A percentile compares a stretch with the other conserved stretches of the same genome.
These are phyloP conservation scores for Calonectria pseudoreteaudii DNA, from an alignment of 2,329 filamentous ascomycete species.

Conservation along the genomic window DNA sequence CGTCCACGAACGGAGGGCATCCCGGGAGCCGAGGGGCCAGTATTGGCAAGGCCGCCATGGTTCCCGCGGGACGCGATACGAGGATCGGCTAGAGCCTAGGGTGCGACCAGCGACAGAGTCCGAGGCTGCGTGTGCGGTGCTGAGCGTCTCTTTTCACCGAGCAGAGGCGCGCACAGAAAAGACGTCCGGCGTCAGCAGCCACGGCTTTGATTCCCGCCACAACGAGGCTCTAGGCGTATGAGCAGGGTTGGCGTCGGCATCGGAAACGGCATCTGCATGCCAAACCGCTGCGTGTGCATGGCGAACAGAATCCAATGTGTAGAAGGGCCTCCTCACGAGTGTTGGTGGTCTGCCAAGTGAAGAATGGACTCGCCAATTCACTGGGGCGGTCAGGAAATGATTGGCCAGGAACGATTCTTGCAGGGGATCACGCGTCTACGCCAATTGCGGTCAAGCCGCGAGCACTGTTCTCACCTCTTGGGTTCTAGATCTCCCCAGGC, in stretches of 20 bases:
- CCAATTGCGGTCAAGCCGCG: slow-evolving; percentile 30
- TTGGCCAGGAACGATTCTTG: slow-evolving; percentile 41
- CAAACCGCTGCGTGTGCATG: slow-evolving; percentile 43
- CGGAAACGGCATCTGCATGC: slow-evolving; percentile 37
- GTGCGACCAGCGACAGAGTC: background rate
- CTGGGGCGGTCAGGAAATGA: slow-evolving; percentile 29
- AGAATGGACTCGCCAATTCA: slow-evolving; percentile 16
- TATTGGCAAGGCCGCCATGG: slow-evolving; percentile 45
- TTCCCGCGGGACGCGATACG: slow-evolving; percentile 11
- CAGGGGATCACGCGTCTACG: slow-evolving; percentile 33
- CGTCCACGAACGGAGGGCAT: slow-evolving; percentile 38
- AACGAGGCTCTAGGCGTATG: slow-evolving; percentile 28
- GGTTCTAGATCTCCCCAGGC: slow-evolving; percentile 23
- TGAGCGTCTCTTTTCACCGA: background rate
- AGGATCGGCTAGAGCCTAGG: slow-evolving; percentile 6
- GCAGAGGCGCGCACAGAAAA: background rate
- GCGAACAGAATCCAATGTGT: slow-evolving; percentile 39
- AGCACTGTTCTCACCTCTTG: slow-evolving; percentile 27
- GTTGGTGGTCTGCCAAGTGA: slow-evolving; percentile 31
- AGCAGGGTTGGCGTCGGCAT: slow-evolving; percentile 29
- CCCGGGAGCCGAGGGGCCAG: slow-evolving; percentile 50
- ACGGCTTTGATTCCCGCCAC: slow-evolving; percentile 27
- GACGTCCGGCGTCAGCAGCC: slow-evolving; percentile 23
- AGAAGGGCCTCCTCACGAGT: slow-evolving; percentile 32
- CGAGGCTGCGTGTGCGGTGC: background rate